Evolutionary conservation across 106 monocot species (phyloP), one percentile per base, ranked within the genome.

Genomic region (Phalaenopsis aphrodite): DNA sequence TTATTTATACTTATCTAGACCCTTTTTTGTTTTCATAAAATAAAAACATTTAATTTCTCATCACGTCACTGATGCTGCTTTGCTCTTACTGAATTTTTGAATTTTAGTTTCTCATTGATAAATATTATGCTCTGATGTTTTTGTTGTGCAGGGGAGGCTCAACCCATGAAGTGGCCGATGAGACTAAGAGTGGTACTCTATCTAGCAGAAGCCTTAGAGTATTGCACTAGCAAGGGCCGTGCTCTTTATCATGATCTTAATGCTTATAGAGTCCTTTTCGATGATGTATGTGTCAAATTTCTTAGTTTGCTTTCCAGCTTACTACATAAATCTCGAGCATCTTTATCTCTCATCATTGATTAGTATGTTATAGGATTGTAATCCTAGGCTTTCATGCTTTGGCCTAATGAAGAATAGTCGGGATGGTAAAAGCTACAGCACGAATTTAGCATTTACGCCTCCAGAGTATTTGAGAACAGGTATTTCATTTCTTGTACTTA

Each of bases 401-500:
- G 89, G 89, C 36, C 49, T 89, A 73, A 89, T 89, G 89, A 89
- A 89, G 55, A 89, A 89, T 58, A 89, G 89, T 79, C 72, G 84
- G 12, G 89, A 89, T 86, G 89, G 89, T n/a, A 89, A 89, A 84
- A 89, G 89, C 41, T 89, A 89, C 42, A 89, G 89, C 57, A 89
- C 89, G 12, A 89, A 89, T 74, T 65, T 89, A 58, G 89, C 89
- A 74, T 89, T 86, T 79, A 95, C 95, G 0, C 95, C 95, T 65
- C 95, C 95, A 37, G 95, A 95, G 78, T 95, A 95, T 85, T 78
- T 93, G 87, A 93, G 91, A 82, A 95, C 93, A 78, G 95, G 95
- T 95, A 76, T 42, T 43, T 84, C 17, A 42, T 41, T 56, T 86
- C 82, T 37, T 84, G 84, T 74, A 82, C 82, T 42, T 86, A 82